A percentile compares a stretch with the other conserved stretches of the same genome.
phyloP scores from a whole-genome alignment of 2,329 filamentous ascomycete genomes.

The Alternaria gansuensis region DNA sequence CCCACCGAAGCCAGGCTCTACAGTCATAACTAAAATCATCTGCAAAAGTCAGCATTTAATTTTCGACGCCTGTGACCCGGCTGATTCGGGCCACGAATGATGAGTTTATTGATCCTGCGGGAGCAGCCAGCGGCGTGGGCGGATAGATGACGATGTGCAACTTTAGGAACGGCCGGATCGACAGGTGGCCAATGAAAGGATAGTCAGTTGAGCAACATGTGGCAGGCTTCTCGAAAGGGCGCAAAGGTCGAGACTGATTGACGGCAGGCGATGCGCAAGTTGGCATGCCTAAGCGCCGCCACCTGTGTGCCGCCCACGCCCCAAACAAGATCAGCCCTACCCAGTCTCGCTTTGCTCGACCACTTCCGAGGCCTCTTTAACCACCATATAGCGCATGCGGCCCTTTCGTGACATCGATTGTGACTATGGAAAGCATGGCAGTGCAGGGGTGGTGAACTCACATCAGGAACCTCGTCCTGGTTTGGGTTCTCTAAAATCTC shows the following conservation, averaged over 20 bases:
- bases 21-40: constrained; percentile 99
- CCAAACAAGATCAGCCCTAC: constrained; percentile 34
- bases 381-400: constrained; percentile 26
- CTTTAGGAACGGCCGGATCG: constrained; percentile 7
- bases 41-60: constrained; percentile 52
- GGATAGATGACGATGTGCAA: constrained; percentile 24
- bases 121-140: constrained; percentile 21
- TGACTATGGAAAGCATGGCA: constrained; percentile 14
- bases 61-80: constrained; percentile 3
- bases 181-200: constrained; percentile 22
- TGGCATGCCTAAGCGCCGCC: constrained; percentile 47
- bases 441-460: constrained; percentile 60
- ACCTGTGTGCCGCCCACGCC: constrained; percentile 42
- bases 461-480: constrained; percentile 83
- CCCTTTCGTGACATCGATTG: constrained; percentile 30
- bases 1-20: constrained; percentile 95
- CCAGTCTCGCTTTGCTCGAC: constrained; percentile 21
- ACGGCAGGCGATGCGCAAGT: constrained; percentile 22
- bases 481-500: constrained; percentile 80
- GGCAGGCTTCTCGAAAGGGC: constrained; percentile 31
- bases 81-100: constrained; percentile 11
- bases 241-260: constrained; percentile 27
- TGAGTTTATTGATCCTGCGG: constrained; percentile 25
- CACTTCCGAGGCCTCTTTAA: constrained; percentile 24
- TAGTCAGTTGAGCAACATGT: constrained; percentile 16